Evolutionary conservation across 257 asterid species (phyloP), one percentile per base, ranked within the genome.

Genomic region (Nicotiana obtusifolia): DNA sequence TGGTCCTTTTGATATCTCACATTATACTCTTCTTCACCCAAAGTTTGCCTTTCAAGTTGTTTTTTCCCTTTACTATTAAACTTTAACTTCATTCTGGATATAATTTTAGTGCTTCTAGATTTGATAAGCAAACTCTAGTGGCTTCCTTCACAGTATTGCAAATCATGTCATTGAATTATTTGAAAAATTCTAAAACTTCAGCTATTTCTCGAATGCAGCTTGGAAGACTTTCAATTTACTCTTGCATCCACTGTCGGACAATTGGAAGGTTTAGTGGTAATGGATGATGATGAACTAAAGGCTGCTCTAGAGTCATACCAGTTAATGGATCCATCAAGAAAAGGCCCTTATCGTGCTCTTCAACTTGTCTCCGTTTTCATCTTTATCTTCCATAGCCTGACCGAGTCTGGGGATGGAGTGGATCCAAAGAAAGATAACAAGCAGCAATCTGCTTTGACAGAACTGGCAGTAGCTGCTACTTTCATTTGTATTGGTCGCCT

Each of bases 351-450:
- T 81, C 93, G 96, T 37, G 90, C 90, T 62, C 83, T 95, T 84
- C 99, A 95, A 79, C 87, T 92, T 54, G 97, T 91, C 76, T 91
- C 97, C 26, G 78, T 92, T 62, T 87, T 91, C 87, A 93, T 95
- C 84, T 95, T 93, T 83, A 60, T 91, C 65, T 52, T 87, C 78
- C 89, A 90, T 80, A 82, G 89, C 89, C 82, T 89, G 64, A 83
- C 87, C 4, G 85, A 88, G 76, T 84, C 57, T 67, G 84, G 80
- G 47, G 87, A 85, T 84, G 82, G 77, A 62, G 86, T 86, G 59
- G 89, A 87, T 60, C 83, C 90, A 30, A 81, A 82, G 52, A 88
- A 81, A 44, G 85, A 84, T 66, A 84, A 80, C 24, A 82, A 82
- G 47, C 84, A 86, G 76, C 88, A 83, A 49, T 81, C 88, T 85